Conservation (phyloP, 805 yeast species). For the Kuraishia ogatae region DNA sequence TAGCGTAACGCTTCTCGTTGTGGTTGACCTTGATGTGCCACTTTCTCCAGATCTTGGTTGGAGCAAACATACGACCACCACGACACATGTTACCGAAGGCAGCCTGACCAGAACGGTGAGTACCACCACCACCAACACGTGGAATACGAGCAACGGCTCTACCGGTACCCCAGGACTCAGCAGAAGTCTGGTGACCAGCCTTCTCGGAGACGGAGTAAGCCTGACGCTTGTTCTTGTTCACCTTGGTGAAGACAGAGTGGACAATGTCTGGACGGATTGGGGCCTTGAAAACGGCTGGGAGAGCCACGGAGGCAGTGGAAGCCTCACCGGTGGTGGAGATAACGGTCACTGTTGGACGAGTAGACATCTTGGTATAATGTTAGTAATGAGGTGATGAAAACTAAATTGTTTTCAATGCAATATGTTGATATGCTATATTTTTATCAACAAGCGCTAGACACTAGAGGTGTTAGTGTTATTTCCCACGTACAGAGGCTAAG, state of each 20-base stretch:
- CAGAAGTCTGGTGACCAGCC: constrained; percentile 99
- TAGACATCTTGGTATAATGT: constrained; percentile 22
- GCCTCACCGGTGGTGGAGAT: constrained; percentile 82
- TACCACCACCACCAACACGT: constrained; percentile 99
- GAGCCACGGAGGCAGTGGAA: constrained; percentile 74
- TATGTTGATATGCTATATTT: neutral
- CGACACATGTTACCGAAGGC: constrained; percentile 99
- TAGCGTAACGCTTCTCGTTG: constrained; percentile 99
- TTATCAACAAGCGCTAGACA: neutral
- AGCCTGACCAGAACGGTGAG: constrained; percentile 99
- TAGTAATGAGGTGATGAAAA: neutral
- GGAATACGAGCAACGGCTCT: constrained; percentile 99
- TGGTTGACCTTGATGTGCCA: constrained; percentile 99
- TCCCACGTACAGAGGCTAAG: neutral
- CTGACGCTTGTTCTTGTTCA: constrained; percentile 99
- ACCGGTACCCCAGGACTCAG: constrained; percentile 99
- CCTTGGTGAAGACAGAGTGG: constrained; percentile 96
- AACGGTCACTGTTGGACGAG: constrained; percentile 97
- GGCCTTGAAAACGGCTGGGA: constrained; percentile 98
- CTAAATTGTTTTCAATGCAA: neutral
- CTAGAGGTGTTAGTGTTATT: neutral
- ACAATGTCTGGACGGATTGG: constrained; percentile 99
- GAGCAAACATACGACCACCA: constrained; percentile 99
- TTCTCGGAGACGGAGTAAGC: constrained; percentile 99
- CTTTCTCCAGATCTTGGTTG: constrained; percentile 99